Evolutionary conservation across 2,329 filamentous ascomycete genomes (phyloP).

Genomic region (Chaetoscypha palmicola): DNA sequence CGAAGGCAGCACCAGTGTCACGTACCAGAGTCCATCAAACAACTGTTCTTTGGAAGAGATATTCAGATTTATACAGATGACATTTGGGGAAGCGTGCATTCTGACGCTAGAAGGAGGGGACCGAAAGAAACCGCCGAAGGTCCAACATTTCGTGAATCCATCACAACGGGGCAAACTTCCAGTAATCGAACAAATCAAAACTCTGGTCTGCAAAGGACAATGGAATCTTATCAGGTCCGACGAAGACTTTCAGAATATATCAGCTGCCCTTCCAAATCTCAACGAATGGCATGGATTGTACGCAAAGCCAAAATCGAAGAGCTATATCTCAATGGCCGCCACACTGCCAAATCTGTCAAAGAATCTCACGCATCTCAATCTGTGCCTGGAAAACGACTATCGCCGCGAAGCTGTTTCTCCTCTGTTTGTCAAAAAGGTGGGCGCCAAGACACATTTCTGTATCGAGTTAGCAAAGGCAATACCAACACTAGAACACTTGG

Average conservation of each 20-base stretch:
- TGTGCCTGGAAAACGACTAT: conserved; percentile 67
- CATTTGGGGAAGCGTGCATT: conserved; percentile 52
- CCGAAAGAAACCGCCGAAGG: conserved; percentile 65
- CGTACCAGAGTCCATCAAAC: conserved; percentile 52
- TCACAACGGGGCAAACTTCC: conserved; percentile 15
- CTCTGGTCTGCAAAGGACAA: conserved; percentile 65
- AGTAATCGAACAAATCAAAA: conserved; percentile 46
- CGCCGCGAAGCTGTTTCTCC: conserved; percentile 55
- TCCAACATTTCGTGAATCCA: conserved; percentile 43
- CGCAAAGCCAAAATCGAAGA: conserved; percentile 68
- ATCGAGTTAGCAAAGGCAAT: conserved; percentile 52
- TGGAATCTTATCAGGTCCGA: conserved; percentile 67
- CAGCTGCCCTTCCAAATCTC: conserved; percentile 57
- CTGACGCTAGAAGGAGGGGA: conserved; percentile 72
- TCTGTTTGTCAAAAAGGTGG: conserved; percentile 53
- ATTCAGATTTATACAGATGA: conserved; percentile 53
- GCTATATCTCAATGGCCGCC: conserved; percentile 61
- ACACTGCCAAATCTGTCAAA: conserved; percentile 52
- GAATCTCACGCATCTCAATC: conserved; percentile 54
- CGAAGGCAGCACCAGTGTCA: conserved; percentile 42
- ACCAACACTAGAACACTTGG: conserved; percentile 57
- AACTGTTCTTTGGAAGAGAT: conserved; percentile 66
- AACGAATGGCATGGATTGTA: conserved; percentile 46
- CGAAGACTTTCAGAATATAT: conserved; percentile 55
- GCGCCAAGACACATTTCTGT: conserved; percentile 56